Conservation (phyloP, 495 filamentous ascomycete species). For the Aspergillus haitiensis region DNA sequence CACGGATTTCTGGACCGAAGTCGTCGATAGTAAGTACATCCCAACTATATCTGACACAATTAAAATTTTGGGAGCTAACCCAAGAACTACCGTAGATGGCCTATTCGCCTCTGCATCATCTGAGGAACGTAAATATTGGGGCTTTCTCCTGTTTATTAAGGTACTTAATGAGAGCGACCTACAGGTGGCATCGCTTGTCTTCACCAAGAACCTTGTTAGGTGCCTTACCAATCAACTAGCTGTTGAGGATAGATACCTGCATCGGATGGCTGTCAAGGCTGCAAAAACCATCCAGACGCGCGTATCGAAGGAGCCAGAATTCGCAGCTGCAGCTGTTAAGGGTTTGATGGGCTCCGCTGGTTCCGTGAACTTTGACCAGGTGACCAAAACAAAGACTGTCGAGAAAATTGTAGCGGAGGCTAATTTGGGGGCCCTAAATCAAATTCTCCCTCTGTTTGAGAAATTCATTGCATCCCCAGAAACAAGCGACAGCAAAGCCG, state of each 20-base stretch:
- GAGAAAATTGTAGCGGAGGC: constrained; percentile 69
- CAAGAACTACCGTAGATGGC: constrained; percentile 53
- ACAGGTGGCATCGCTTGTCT: constrained; percentile 55
- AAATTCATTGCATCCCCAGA: constrained; percentile 41
- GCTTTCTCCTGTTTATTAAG: constrained; percentile 81
- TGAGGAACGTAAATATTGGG: constrained; percentile 84
- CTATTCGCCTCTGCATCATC: constrained; percentile 80
- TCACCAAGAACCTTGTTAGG: constrained; percentile 79
- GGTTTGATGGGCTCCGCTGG: constrained; percentile 68
- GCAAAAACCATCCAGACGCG: constrained; percentile 65
- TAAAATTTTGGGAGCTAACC: too few species aligned
- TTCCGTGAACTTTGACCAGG: constrained; percentile 76
- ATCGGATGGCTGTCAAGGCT: constrained; percentile 73
- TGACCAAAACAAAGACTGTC: constrained; percentile 85
- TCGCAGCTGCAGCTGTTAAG: constrained; percentile 59
- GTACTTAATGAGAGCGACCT: constrained; percentile 55
- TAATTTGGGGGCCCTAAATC: constrained; percentile 47
- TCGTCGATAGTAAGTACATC: constrained; percentile 72
- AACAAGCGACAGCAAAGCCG: constrained; percentile 43
- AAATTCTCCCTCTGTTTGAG: constrained; percentile 46
- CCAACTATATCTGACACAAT: neutral
- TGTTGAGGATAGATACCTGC: constrained; percentile 80
- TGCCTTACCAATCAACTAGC: constrained; percentile 85
- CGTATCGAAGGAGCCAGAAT: constrained; percentile 62
- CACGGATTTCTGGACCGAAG: constrained; percentile 80